Evolutionary conservation across 2,329 filamentous ascomycete genomes (phyloP).

Genomic region (Aspergillus pseudotamarii): DNA sequence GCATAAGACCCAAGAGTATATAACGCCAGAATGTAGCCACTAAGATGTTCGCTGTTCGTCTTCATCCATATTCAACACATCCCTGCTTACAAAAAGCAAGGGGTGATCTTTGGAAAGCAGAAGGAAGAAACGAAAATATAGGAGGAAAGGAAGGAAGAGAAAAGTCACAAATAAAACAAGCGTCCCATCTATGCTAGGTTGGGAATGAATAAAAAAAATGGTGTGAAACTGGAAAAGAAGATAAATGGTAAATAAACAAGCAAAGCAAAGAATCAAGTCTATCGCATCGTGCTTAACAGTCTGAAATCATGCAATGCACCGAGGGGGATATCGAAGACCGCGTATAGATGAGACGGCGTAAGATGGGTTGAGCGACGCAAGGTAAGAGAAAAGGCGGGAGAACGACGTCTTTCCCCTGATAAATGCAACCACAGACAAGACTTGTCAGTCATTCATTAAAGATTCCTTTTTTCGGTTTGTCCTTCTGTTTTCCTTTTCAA

Average conservation of each 20-base stretch:
- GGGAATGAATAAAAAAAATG: slow-evolving; percentile 8
- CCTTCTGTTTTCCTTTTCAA: not conserved
- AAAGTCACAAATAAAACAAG: slow-evolving; percentile 12
- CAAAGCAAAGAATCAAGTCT: slow-evolving; percentile 13
- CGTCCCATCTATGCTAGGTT: slow-evolving; percentile 13
- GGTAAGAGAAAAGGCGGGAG: not conserved
- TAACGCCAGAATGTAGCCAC: slow-evolving; percentile 18
- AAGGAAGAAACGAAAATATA: not conserved
- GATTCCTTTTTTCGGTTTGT: not conserved
- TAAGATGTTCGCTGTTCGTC: slow-evolving; percentile 1
- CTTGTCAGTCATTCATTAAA: not conserved
- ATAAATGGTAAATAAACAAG: slow-evolving; percentile 7
- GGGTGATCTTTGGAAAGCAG: not conserved
- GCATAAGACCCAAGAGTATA: slow-evolving; percentile 17
- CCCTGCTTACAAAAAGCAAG: not conserved
- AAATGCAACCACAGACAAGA: slow-evolving; percentile 1
- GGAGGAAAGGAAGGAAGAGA: not conserved
- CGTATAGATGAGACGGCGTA: slow-evolving; percentile 5
- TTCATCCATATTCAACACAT: slow-evolving; percentile 5
- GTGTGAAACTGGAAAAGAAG: not conserved
- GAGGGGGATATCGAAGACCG: slow-evolving; percentile 14
- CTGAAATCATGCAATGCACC: slow-evolving; percentile 20
- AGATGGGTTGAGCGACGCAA: not conserved
- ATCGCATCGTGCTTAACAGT: slow-evolving; percentile 15
- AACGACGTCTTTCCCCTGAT: not conserved